A percentile compares a stretch with the other conserved stretches of the same genome.
Conservation (phyloP, 192 early-diverging fungal genomes). For the Gryganskiella cystojenkinii region DNA sequence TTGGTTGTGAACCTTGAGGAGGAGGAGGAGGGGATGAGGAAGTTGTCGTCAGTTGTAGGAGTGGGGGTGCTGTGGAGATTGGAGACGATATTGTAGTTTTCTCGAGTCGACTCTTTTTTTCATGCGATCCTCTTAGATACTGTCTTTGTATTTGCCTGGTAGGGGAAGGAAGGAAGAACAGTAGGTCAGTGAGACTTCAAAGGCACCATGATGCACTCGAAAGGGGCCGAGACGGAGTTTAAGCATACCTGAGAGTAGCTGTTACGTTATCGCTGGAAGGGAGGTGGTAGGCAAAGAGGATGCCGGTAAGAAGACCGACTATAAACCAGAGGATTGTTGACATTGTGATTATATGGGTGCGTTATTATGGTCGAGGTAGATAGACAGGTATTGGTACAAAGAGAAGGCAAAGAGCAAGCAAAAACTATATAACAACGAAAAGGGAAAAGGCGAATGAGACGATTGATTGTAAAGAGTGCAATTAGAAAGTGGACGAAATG, state of each 20-base stretch:
- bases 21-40: too few species aligned
- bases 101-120: background rate
- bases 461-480: background rate
- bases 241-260: background rate
- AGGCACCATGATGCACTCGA: too few species aligned
- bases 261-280: background rate
- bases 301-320: conserved; percentile 24
- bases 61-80: background rate
- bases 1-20: too few species aligned
- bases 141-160: background rate
- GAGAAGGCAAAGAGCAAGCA: background rate
- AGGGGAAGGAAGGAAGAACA: too few species aligned
- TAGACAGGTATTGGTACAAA: background rate
- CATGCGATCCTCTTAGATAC: too few species aligned
- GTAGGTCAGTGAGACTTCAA: too few species aligned
- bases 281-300: conserved; percentile 9
- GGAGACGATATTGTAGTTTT: background rate
- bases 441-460: too few species aligned
- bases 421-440: background rate
- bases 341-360: background rate
- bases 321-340: conserved; percentile 36
- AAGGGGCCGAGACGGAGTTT: background rate
- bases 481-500: background rate
- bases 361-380: background rate
- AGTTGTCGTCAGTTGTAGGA: too few species aligned